A percentile compares a stretch with the other conserved stretches of the same genome.
Evolutionary conservation across 2,329 filamentous ascomycete genomes (phyloP).

Genomic region (Cryphonectria parasitica): DNA sequence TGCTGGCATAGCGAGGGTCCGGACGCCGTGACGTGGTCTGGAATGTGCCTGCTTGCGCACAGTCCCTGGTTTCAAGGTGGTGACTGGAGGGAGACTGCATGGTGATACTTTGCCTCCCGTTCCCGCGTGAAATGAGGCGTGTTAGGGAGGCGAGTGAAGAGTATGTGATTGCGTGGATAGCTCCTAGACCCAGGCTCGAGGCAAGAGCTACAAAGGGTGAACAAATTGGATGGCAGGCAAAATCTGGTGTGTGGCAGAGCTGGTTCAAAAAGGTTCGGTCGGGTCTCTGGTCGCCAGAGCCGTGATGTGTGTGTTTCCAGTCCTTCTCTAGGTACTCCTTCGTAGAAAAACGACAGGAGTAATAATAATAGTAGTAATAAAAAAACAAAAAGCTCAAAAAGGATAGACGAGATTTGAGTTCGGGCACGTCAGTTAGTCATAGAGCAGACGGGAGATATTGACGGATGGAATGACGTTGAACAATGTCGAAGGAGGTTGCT

Average conservation of each 20-base stretch:
- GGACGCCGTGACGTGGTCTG: not conserved
- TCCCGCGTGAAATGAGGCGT: not conserved
- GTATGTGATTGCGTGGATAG: not conserved
- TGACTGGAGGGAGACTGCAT: slow-evolving; percentile 11
- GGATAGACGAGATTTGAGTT: not conserved
- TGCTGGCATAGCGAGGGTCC: slow-evolving; percentile 7
- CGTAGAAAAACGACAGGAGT: not conserved
- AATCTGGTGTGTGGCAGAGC: not conserved
- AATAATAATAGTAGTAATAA: not conserved
- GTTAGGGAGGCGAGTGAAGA: not conserved
- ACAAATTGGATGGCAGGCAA: not conserved
- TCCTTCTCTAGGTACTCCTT: not conserved
- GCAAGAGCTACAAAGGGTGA: not conserved
- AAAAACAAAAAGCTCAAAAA: not conserved
- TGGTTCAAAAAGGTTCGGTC: not conserved
- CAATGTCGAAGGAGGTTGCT: not conserved
- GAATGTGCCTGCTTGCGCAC: not conserved
- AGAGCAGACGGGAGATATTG: not conserved
- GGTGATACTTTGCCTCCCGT: not conserved
- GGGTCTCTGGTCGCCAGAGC: not conserved
- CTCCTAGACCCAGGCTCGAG: not conserved
- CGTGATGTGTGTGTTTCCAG: not conserved
- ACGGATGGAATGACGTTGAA: not conserved
- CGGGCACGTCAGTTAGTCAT: not conserved
- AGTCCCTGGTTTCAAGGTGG: not conserved